Percentiles rank a stretch among this genome's conserved stretches.
These are phyloP conservation scores for Triticum monococcum DNA, from an alignment of 176 grass and related monocot genomes.

Conservation along the genomic window DNA sequence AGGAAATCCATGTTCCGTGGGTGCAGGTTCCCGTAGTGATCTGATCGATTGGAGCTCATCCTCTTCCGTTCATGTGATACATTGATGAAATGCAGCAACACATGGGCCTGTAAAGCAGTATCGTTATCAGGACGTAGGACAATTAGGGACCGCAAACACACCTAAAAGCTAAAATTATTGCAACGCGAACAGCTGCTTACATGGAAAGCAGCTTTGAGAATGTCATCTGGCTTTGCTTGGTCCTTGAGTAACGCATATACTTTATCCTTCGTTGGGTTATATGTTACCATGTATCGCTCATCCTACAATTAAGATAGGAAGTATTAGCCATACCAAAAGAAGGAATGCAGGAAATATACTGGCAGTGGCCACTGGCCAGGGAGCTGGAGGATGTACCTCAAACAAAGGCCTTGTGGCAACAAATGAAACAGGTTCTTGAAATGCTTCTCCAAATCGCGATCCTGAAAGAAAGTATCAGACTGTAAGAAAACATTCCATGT, in stretches of 20 bases:
- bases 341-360: neutral
- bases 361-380: neutral
- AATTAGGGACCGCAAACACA: constrained; percentile 6
- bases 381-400: constrained; percentile 54
- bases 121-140: neutral
- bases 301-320: constrained; percentile 48
- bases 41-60: constrained; percentile 40
- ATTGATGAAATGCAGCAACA: constrained; percentile 83
- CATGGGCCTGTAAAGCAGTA: constrained; percentile 65
- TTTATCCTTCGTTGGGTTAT: constrained; percentile 97
- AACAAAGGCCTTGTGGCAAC: constrained; percentile 73
- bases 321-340: constrained; percentile 15
- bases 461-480: constrained; percentile 46
- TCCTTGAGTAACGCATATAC: constrained; percentile 99
- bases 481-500: constrained; percentile 6
- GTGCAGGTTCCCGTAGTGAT: constrained; percentile 36
- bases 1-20: constrained; percentile 66
- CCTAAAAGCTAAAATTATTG: neutral
- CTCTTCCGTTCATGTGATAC: constrained; percentile 63
- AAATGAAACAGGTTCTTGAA: constrained; percentile 94
- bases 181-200: constrained; percentile 46
- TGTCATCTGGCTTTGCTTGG: constrained; percentile 97
- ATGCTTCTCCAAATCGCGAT: constrained; percentile 90
- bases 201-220: constrained; percentile 97
- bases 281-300: constrained; percentile 95